phyloP scores from a whole-genome alignment of 1,284 basidiomycete genomes.

The Pseudozyma thailandica region DNA sequence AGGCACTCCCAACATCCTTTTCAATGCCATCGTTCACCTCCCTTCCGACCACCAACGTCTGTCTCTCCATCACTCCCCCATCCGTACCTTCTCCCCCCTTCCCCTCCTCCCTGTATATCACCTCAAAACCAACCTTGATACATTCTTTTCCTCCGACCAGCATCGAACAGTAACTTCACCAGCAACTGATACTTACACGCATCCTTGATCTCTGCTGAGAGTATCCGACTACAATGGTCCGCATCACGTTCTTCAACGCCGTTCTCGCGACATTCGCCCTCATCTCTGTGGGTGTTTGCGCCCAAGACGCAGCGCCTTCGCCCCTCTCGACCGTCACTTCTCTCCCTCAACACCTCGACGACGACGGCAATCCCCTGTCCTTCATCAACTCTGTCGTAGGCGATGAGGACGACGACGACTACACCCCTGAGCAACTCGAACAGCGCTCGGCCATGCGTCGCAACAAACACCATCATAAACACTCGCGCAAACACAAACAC shows the following conservation, averaged over 20 bases:
- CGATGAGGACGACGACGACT: conserved; percentile 54
- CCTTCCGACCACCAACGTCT: too few relatives aligned
- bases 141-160: too few relatives aligned
- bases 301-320: neutral
- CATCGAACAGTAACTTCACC: too few relatives aligned
- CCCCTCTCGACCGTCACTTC: conserved; percentile 1
- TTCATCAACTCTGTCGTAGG: conserved; percentile 58
- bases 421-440: conserved; percentile 34
- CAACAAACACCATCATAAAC: conserved; percentile 46
- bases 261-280: conserved; percentile 23
- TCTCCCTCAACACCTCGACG: conserved; percentile 32
- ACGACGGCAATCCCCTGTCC: conserved; percentile 45
- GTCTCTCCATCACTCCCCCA: too few relatives aligned
- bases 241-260: conserved; percentile 26
- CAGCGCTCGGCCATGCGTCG: conserved; percentile 36
- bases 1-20: too few relatives aligned
- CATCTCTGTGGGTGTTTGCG: conserved; percentile 15
- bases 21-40: too few relatives aligned
- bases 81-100: too few relatives aligned
- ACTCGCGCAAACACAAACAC: conserved; percentile 13
- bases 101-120: too few relatives aligned
- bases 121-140: too few relatives aligned
- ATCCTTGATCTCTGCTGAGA: too few relatives aligned
- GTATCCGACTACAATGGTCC: conserved; percentile 23
- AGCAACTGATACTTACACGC: too few relatives aligned